These are phyloP conservation scores for Karstenula rhodostoma DNA, from an alignment of 2,329 filamentous ascomycete species.

Conservation along the genomic window DNA sequence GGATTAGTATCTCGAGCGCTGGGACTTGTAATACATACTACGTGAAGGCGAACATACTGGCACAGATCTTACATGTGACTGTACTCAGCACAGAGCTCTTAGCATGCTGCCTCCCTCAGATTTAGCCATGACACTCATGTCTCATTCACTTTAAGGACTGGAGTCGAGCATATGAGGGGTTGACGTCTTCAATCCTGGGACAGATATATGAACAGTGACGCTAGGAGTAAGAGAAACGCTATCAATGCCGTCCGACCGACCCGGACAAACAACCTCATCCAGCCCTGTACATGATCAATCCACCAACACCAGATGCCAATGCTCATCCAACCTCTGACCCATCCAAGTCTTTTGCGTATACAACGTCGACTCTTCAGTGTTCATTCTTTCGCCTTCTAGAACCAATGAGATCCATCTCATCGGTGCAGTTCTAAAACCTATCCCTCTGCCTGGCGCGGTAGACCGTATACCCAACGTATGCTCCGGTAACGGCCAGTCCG, in stretches of 20 bases:
- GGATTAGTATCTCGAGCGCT: neutral
- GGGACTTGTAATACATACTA: too few species aligned
- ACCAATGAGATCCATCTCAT: neutral
- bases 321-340: conserved; percentile 2
- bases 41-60: too few species aligned
- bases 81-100: too few species aligned
- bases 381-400: too few species aligned
- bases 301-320: conserved; percentile 15
- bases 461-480: conserved; percentile 84
- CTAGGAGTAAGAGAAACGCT: conserved; percentile 27
- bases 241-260: conserved; percentile 21
- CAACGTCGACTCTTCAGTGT: neutral
- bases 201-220: conserved; percentile 22
- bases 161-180: conserved; percentile 12
- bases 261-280: conserved; percentile 23
- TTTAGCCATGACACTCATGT: neutral
- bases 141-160: conserved; percentile 9
- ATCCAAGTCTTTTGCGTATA: neutral
- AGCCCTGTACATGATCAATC: conserved; percentile 31
- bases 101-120: too few species aligned
- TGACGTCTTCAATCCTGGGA: conserved; percentile 6
- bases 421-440: conserved; percentile 51
- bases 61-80: too few species aligned
- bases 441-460: conserved; percentile 71
- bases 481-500: conserved; percentile 72